phyloP scores from a whole-genome alignment of 164 flowering plant species.

The Chimonanthus salicifolius region DNA sequence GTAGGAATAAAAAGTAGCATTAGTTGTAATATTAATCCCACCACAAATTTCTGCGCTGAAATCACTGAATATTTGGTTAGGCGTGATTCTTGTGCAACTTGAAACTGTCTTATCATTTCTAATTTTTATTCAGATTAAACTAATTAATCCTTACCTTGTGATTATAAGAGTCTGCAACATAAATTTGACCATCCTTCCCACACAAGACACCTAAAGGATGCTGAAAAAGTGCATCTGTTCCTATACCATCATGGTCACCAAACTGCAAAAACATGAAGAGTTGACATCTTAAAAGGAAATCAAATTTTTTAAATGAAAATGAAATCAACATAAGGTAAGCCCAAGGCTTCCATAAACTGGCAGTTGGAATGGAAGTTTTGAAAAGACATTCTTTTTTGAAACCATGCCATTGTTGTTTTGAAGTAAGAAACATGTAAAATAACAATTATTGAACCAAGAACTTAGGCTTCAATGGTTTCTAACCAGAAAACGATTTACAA shows the following conservation, averaged over 20 bases:
- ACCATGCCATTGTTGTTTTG: not conserved
- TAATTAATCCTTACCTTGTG: constrained; percentile 58
- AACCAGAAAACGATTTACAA: too few species aligned
- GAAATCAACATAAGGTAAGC: not conserved
- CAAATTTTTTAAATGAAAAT: not conserved
- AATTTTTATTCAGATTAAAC: not conserved
- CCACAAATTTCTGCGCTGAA: not conserved
- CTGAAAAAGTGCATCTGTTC: constrained; percentile 90
- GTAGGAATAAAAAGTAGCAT: too few species aligned
- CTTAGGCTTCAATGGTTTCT: not conserved
- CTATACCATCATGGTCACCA: constrained; percentile 91
- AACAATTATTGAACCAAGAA: not conserved
- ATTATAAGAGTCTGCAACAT: constrained; percentile 85
- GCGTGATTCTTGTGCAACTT: not conserved
- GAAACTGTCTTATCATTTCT: not conserved
- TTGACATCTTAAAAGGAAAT: constrained; percentile 1
- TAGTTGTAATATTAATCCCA: not conserved
- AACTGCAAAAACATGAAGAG: constrained; percentile 41
- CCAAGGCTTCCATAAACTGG: not conserved
- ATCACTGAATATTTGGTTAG: not conserved
- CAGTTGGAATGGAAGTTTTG: not conserved
- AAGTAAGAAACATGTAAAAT: not conserved
- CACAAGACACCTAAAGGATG: constrained; percentile 88
- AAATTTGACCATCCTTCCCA: constrained; percentile 65
- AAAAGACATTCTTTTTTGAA: too few species aligned